phyloP scores from a whole-genome alignment of 345 rosid genomes.

The Camelina sativa region DNA sequence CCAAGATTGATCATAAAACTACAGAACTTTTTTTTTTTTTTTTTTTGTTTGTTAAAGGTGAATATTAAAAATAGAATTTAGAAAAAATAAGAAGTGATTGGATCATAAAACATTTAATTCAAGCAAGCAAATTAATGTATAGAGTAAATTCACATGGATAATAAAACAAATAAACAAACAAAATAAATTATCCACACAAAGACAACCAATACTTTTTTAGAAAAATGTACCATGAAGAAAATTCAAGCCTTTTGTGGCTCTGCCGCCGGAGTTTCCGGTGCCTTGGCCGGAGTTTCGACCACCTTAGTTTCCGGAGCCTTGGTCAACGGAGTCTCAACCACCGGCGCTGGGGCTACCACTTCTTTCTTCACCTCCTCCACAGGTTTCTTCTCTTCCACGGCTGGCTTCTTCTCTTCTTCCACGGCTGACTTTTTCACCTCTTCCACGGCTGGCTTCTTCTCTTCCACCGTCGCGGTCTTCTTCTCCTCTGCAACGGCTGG shows the following conservation, averaged over 20 bases:
- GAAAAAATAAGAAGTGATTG: not conserved
- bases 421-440: not conserved
- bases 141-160: constrained; percentile 37
- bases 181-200: constrained; percentile 38
- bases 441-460: constrained; percentile 17
- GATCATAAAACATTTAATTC: constrained; percentile 7
- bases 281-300: constrained; percentile 11
- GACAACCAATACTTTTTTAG: constrained; percentile 26
- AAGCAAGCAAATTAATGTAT: constrained; percentile 31
- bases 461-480: constrained; percentile 11
- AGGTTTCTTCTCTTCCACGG: constrained; percentile 35
- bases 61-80: not conserved
- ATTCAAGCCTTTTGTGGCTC: constrained; percentile 56
- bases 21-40: no score
- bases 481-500: constrained; percentile 30
- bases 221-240: constrained; percentile 17
- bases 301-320: constrained; percentile 25
- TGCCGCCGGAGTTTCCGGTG: constrained; percentile 34
- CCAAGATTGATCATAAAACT: not conserved
- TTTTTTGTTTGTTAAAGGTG: no score
- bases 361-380: constrained; percentile 53
- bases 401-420: constrained; percentile 35
- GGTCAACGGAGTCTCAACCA: constrained; percentile 17
- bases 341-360: constrained; percentile 24
- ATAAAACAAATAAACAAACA: constrained; percentile 30